Evolutionary conservation across 2,329 filamentous ascomycete species (phyloP).

Genomic region (Lecanosticta acicola): DNA sequence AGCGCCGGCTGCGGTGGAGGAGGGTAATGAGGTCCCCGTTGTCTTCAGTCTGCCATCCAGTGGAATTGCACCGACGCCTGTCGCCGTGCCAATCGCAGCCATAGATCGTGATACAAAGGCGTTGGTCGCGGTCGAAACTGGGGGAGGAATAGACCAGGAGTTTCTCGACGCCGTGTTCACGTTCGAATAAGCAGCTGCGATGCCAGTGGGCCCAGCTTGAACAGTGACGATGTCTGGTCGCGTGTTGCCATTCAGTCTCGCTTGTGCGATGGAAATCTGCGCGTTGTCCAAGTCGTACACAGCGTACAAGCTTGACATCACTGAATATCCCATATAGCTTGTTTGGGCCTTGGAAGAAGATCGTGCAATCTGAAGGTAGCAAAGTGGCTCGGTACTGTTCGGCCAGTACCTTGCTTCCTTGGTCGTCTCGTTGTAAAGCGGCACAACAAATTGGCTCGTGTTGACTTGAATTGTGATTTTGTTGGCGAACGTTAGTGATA

Average conservation of each 20-base stretch:
- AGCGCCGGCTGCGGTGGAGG: neutral
- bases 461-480: constrained; percentile 8
- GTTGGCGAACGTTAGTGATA: constrained; percentile 9
- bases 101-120: neutral
- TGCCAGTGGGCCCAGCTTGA: constrained; percentile 17
- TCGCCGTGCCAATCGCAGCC: neutral
- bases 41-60: neutral
- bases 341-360: neutral
- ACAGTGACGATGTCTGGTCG: constrained; percentile 5
- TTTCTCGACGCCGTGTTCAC: constrained; percentile 6
- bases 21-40: neutral
- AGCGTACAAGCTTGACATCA: constrained; percentile 20
- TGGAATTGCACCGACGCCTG: neutral
- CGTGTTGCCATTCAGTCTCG: constrained; percentile 6
- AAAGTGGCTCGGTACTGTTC: neutral
- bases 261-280: constrained; percentile 18
- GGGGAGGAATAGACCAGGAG: constrained; percentile 13
- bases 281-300: constrained; percentile 21
- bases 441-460: neutral
- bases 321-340: constrained; percentile 1
- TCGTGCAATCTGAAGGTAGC: neutral
- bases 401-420: neutral
- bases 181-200: constrained; percentile 15
- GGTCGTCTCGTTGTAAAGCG: neutral
- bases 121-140: neutral